phyloP scores from a whole-genome alignment of 768 basidiomycete genomes.

The Mycena leptocephala region DNA sequence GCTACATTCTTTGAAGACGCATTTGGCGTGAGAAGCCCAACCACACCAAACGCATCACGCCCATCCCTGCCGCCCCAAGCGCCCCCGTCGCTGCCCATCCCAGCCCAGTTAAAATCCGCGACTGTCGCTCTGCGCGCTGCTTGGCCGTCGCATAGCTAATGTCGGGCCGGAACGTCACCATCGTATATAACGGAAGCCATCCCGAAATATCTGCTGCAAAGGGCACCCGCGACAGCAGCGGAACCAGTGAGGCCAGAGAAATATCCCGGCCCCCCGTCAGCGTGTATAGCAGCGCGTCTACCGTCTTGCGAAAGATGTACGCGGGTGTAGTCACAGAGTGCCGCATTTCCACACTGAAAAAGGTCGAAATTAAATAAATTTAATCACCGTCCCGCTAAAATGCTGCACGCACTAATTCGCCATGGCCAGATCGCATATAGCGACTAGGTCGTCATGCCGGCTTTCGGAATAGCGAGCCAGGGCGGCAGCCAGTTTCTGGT shows the following conservation, averaged over 20 bases:
- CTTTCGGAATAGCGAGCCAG: conserved; percentile 86
- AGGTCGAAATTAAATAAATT: conserved; percentile 39
- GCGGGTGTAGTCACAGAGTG: conserved; percentile 88
- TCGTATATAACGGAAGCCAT: conserved; percentile 96
- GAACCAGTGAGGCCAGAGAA: conserved; percentile 63
- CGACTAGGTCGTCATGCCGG: conserved; percentile 90
- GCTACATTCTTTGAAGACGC: conserved; percentile 34
- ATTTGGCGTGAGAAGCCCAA: conserved; percentile 48
- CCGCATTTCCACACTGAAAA: conserved; percentile 91
- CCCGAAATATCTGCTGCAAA: conserved; percentile 77
- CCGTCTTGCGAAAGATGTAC: conserved; percentile 84
- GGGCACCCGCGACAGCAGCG: conserved; percentile 64
- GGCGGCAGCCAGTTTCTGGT: conserved; percentile 75
- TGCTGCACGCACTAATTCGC: conserved; percentile 90
- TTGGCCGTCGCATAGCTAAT: conserved; percentile 90
- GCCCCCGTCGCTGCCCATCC: conserved; percentile 66
- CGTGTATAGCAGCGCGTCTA: conserved; percentile 84
- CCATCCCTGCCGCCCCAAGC: conserved; percentile 61
- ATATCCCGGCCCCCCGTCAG: conserved; percentile 68
- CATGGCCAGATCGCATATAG: conserved; percentile 95
- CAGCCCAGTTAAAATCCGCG: conserved; percentile 67
- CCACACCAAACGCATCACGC: conserved; percentile 57
- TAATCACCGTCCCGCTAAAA: conserved; percentile 43
- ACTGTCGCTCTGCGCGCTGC: conserved; percentile 80
- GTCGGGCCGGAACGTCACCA: conserved; percentile 98